A percentile compares a stretch with the other conserved stretches of the same genome.
Conservation (phyloP, 371 early-diverging fungal species). For the Batkoa obscura region DNA sequence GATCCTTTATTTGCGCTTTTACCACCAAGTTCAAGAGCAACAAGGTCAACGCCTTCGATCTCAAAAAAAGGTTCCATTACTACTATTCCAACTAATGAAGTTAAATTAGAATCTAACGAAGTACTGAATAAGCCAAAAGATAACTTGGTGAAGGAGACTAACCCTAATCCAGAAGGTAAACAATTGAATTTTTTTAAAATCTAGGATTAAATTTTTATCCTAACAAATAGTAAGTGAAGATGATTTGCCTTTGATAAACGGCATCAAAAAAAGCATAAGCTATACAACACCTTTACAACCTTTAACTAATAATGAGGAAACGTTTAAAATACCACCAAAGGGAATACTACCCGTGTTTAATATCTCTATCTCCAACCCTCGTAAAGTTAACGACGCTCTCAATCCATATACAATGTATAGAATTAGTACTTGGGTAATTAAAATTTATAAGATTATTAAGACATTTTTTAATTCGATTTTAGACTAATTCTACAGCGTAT, state of each 20-base stretch:
- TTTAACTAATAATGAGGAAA: background rate
- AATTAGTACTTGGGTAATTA: constrained; percentile 52
- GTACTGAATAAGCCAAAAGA: too few relatives aligned
- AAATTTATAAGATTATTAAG: background rate
- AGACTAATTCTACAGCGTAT: too few relatives aligned
- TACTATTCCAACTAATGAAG: too few relatives aligned
- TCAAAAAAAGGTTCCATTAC: too few relatives aligned
- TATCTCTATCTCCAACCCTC: constrained; percentile 69
- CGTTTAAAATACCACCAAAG: constrained; percentile 3
- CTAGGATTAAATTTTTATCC: background rate
- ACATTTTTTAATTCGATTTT: background rate
- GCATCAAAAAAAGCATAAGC: background rate
- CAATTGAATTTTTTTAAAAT: background rate
- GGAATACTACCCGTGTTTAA: constrained; percentile 45
- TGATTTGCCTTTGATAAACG: background rate
- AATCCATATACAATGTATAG: constrained; percentile 75
- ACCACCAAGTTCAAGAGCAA: background rate
- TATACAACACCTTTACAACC: background rate
- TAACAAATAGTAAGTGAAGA: background rate
- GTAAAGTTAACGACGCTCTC: constrained; percentile 74
- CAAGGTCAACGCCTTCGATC: background rate
- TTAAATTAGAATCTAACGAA: too few relatives aligned
- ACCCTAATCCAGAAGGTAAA: background rate
- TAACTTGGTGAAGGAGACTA: background rate
- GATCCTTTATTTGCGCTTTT: background rate